phyloP scores from a whole-genome alignment of 2,329 filamentous ascomycete genomes.

The Phyllosticta citrichinensis region DNA sequence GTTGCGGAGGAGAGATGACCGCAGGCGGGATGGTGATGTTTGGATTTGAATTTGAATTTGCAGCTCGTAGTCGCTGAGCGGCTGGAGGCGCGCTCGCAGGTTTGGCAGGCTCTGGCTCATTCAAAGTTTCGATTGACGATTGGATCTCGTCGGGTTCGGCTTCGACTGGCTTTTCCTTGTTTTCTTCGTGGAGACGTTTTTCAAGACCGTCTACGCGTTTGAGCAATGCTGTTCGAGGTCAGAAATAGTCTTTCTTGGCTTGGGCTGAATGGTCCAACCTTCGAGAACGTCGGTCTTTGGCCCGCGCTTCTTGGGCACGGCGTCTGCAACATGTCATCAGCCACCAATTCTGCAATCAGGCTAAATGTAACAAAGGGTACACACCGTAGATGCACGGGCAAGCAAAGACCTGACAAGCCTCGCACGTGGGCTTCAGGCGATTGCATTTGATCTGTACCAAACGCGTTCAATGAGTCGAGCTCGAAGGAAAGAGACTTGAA shows the following conservation, averaged over 20 bases:
- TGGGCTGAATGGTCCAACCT: not conserved
- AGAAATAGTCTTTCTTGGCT: not conserved
- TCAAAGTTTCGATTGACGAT: conserved; percentile 3
- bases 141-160: not conserved
- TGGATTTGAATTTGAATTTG: not conserved
- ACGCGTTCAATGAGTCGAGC: conserved; percentile 7
- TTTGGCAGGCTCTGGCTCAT: conserved; percentile 4
- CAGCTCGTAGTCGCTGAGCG: not conserved
- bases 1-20: conserved; percentile 4
- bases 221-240: conserved; percentile 45
- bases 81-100: not conserved
- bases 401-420: conserved; percentile 82
- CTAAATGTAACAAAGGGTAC: conserved; percentile 11
- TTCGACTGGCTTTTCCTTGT: conserved; percentile 30
- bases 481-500: not conserved
- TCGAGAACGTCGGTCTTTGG: conserved; percentile 86
- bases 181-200: conserved; percentile 56
- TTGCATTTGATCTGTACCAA: conserved; percentile 76
- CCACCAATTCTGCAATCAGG: conserved; percentile 2
- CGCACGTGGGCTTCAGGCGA: conserved; percentile 70
- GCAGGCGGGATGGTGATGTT: not conserved
- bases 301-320: conserved; percentile 78
- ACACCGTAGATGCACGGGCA: conserved; percentile 81
- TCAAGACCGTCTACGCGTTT: conserved; percentile 81
- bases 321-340: conserved; percentile 45